These are phyloP conservation scores for Cinnamomum chago DNA, from an alignment of 164 flowering plant species.

Conservation along the genomic window DNA sequence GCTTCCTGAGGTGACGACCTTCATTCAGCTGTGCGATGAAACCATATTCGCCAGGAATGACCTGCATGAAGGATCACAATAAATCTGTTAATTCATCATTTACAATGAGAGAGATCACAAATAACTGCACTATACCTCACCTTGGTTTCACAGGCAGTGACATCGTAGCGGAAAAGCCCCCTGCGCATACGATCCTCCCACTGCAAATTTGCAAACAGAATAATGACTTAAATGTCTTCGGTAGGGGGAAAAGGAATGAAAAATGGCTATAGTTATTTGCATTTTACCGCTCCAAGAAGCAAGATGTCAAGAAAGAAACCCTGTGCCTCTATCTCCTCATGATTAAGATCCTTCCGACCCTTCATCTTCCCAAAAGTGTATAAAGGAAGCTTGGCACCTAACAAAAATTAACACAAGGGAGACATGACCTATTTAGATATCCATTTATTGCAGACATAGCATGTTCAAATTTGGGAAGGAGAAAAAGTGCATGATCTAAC, in stretches of 20 bases:
- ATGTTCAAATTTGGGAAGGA: no score
- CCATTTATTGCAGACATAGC: no score
- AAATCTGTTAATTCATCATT: not conserved
- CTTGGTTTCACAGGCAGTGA: conserved; percentile 70
- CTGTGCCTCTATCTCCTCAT: not conserved
- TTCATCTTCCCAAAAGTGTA: conserved; percentile 29
- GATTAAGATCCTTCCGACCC: conserved; percentile 1
- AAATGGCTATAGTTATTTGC: not conserved
- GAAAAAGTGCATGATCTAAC: no score
- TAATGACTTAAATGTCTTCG: not conserved
- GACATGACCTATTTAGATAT: no score
- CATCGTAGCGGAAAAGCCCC: conserved; percentile 84
- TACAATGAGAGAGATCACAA: not conserved
- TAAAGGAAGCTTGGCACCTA: conserved; percentile 48
- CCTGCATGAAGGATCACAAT: conserved; percentile 6
- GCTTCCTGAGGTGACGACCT: conserved; percentile 82
- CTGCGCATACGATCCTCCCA: conserved; percentile 73
- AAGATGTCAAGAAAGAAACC: conserved; percentile 28
- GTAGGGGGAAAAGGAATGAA: not conserved
- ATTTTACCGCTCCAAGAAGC: conserved; percentile 32
- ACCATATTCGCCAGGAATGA: conserved; percentile 60
- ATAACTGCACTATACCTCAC: not conserved
- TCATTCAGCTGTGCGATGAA: conserved; percentile 86
- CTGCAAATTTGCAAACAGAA: conserved; percentile 15
- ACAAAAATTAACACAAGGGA: not conserved